A percentile compares a stretch with the other conserved stretches of the same genome.
Conservation (phyloP, 345 rosid species). For the Lepidium africanum region DNA sequence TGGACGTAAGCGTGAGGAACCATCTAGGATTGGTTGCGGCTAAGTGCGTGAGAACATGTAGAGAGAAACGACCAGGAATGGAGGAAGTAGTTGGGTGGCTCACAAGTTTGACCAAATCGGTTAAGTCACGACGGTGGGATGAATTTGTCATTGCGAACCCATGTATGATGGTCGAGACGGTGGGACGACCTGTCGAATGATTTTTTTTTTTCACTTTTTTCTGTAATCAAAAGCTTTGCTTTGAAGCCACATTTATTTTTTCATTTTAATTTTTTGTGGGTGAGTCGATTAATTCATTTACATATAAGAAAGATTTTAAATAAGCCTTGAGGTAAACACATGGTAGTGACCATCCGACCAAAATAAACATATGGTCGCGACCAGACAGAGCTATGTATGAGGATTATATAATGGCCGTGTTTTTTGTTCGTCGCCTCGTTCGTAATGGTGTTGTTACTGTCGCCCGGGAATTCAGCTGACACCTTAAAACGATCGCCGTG, state of each 20-base stretch:
- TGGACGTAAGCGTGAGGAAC: slow-evolving; percentile 64
- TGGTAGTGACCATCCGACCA: too few species aligned
- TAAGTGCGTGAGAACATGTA: slow-evolving; percentile 91
- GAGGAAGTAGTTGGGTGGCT: slow-evolving; percentile 83
- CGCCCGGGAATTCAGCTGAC: too few species aligned
- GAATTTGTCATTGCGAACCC: slow-evolving; percentile 70
- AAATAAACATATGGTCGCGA: background rate
- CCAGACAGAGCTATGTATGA: too few species aligned
- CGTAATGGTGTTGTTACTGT: too few species aligned
- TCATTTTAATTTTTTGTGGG: background rate
- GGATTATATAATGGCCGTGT: too few species aligned
- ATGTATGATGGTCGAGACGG: slow-evolving; percentile 91
- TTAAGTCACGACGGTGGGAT: slow-evolving; percentile 84
- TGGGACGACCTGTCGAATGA: slow-evolving; percentile 65
- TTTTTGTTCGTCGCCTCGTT: too few species aligned
- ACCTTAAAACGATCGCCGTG: too few species aligned
- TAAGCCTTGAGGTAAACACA: background rate
- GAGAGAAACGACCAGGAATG: slow-evolving; percentile 94
- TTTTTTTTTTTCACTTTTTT: background rate
- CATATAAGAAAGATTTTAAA: background rate
- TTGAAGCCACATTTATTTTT: background rate
- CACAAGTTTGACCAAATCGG: slow-evolving; percentile 56
- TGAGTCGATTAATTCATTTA: slow-evolving; percentile 4
- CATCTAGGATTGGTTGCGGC: slow-evolving; percentile 80
- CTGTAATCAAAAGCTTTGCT: slow-evolving; percentile 10